Conservation (phyloP, 2,329 filamentous ascomycete genomes). For the Helotiales sp. region DNA sequence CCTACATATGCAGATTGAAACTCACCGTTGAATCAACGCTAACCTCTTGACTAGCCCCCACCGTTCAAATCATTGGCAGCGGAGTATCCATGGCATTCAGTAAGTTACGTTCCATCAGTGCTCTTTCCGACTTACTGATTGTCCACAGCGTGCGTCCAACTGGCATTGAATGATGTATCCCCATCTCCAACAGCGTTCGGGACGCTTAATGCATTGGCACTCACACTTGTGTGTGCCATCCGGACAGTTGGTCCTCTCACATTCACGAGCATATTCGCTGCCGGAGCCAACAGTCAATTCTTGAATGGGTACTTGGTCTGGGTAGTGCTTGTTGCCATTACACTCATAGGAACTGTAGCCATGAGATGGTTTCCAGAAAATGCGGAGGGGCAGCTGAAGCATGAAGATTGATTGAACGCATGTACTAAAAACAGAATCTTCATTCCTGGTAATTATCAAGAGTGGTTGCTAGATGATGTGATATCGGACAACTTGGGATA, state of each 20-base stretch:
- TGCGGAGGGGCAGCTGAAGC: conserved; percentile 34
- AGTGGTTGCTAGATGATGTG: too few relatives aligned
- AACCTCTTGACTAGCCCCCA: conserved; percentile 27
- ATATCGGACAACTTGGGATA: too few relatives aligned
- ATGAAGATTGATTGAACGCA: conserved; percentile 3
- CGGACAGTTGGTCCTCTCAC: conserved; percentile 69
- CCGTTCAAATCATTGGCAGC: conserved; percentile 63
- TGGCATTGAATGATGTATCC: conserved; percentile 75
- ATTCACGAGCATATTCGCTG: conserved; percentile 70
- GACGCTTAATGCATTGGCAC: conserved; percentile 71
- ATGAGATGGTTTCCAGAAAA: conserved; percentile 45
- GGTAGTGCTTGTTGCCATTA: conserved; percentile 56
- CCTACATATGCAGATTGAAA: background rate
- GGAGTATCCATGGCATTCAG: conserved; percentile 55
- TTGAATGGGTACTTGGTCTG: conserved; percentile 69
- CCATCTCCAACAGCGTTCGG: conserved; percentile 69
- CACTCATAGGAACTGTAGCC: conserved; percentile 40
- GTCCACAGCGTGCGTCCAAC: conserved; percentile 67
- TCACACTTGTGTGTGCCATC: conserved; percentile 65
- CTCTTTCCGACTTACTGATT: conserved; percentile 37
- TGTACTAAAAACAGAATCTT: too few relatives aligned
- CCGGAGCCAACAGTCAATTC: conserved; percentile 66
- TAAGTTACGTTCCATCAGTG: conserved; percentile 55
- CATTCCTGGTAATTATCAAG: too few relatives aligned
- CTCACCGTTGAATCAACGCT: background rate